Evolutionary conservation across 805 yeast species (phyloP).

Genomic region (Kazachstania kunashirensis): DNA sequence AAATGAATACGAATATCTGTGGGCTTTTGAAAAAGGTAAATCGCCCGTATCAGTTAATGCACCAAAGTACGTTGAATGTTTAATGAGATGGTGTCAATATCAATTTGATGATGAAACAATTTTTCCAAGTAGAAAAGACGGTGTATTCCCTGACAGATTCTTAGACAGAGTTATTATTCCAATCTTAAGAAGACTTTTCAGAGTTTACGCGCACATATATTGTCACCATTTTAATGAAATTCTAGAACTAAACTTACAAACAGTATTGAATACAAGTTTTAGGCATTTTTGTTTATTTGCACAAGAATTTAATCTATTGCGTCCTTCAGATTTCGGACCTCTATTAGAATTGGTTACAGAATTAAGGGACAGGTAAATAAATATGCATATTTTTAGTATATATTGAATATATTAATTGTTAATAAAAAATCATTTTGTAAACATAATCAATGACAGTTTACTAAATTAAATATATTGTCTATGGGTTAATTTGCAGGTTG

Average conservation of each 20-base stretch:
- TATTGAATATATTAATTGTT: too few relatives aligned
- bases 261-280: constrained; percentile 85
- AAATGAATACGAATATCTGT: constrained; percentile 88
- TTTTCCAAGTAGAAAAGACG: constrained; percentile 84
- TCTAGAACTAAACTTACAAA: constrained; percentile 82
- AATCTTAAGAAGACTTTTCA: constrained; percentile 79
- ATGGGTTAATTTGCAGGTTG: too few relatives aligned
- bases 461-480: too few relatives aligned
- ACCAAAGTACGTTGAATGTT: constrained; percentile 85
- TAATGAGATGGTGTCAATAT: constrained; percentile 94
- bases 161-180: constrained; percentile 62
- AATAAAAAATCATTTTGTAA: too few relatives aligned
- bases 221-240: constrained; percentile 97
- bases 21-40: constrained; percentile 72
- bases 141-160: constrained; percentile 84
- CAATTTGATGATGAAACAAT: constrained; percentile 81
- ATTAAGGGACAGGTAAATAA: constrained; percentile 28
- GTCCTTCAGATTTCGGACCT: constrained; percentile 83
- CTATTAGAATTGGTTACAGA: constrained; percentile 66
- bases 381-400: neutral
- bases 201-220: constrained; percentile 94
- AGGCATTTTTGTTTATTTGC: constrained; percentile 88
- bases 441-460: too few relatives aligned
- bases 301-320: constrained; percentile 70
- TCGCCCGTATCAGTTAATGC: constrained; percentile 86